Conservation (phyloP, 140 eudicot species). For the Stevia rebaudiana region DNA sequence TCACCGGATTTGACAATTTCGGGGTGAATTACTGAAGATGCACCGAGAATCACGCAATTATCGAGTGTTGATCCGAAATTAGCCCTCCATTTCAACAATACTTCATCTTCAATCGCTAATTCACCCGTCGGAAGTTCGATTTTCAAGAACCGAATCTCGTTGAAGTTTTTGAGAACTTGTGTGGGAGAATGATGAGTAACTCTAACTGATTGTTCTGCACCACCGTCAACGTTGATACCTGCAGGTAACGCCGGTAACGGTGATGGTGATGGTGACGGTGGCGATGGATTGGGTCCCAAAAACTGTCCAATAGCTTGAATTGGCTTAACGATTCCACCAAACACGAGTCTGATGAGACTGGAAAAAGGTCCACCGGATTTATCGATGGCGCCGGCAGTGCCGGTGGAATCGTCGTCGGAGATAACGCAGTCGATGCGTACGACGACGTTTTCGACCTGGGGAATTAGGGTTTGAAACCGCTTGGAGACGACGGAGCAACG, state of each 20-base stretch:
- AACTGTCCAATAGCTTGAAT: slow-evolving; percentile 57
- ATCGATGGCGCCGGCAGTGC: slow-evolving; percentile 23
- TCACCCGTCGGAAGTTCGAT: slow-evolving; percentile 78
- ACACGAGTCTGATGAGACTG: slow-evolving; percentile 36
- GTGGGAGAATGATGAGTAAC: slow-evolving; percentile 77
- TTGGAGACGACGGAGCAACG: too few species aligned
- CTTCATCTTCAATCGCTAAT: slow-evolving; percentile 57
- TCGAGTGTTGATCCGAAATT: slow-evolving; percentile 77
- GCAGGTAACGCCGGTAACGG: slow-evolving; percentile 29
- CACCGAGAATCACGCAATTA: slow-evolving; percentile 73
- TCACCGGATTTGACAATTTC: background rate
- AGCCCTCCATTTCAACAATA: slow-evolving; percentile 72
- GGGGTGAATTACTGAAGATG: slow-evolving; percentile 45
- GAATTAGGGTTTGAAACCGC: too few species aligned
- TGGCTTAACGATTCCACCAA: slow-evolving; percentile 57
- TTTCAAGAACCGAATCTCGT: slow-evolving; percentile 37
- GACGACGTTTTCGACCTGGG: too few species aligned
- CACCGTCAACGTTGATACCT: slow-evolving; percentile 23
- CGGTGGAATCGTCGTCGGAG: slow-evolving; percentile 69
- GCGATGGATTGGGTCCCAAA: slow-evolving; percentile 32
- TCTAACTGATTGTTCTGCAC: slow-evolving; percentile 30
- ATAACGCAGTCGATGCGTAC: too few species aligned
- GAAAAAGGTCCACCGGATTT: slow-evolving; percentile 46
- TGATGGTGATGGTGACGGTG: too few species aligned
- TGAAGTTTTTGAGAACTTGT: slow-evolving; percentile 59